Percentiles rank a stretch among this genome's conserved stretches.
Conservation (phyloP, 352 stramenopile species). For the Globisporangium recalcitrans region DNA sequence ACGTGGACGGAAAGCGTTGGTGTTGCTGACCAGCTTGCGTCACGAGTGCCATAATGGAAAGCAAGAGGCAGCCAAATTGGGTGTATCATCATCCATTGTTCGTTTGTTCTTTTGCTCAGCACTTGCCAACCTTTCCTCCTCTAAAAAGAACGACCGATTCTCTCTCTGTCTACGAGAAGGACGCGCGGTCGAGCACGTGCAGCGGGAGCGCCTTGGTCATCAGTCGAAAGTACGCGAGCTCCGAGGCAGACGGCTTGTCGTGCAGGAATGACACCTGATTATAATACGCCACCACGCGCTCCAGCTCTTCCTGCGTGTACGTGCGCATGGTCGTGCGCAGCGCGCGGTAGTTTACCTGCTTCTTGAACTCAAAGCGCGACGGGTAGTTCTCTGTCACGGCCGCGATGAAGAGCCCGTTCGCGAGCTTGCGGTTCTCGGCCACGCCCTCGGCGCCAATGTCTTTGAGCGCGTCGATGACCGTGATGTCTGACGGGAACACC, state of each 20-base stretch:
- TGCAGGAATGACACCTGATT: conserved; percentile 47
- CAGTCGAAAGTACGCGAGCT: conserved; percentile 79
- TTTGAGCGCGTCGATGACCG: conserved; percentile 71
- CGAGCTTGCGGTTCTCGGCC: conserved; percentile 50
- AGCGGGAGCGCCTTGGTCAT: conserved; percentile 84
- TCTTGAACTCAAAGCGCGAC: conserved; percentile 68
- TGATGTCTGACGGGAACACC: conserved; percentile 70
- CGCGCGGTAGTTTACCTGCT: conserved; percentile 77
- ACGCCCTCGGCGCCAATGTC: conserved; percentile 66
- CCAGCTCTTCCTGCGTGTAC: conserved; percentile 75
- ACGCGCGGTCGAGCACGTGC: conserved; percentile 78
- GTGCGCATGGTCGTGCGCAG: conserved; percentile 72
- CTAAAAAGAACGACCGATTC: conserved; percentile 6
- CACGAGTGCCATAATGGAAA: too few species aligned
- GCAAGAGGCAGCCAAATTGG: neutral
- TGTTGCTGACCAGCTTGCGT: too few species aligned
- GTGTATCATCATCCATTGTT: neutral
- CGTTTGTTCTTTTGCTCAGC: neutral
- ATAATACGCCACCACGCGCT: conserved; percentile 77
- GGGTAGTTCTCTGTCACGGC: conserved; percentile 85
- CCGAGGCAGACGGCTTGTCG: conserved; percentile 62
- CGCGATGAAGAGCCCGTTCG: conserved; percentile 78
- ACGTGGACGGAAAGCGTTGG: too few species aligned
- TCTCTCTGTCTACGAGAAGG: conserved; percentile 57
- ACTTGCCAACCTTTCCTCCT: neutral